A percentile compares a stretch with the other conserved stretches of the same genome.
Conservation (phyloP, 495 filamentous ascomycete genomes). For the Rhypophila decipiens region DNA sequence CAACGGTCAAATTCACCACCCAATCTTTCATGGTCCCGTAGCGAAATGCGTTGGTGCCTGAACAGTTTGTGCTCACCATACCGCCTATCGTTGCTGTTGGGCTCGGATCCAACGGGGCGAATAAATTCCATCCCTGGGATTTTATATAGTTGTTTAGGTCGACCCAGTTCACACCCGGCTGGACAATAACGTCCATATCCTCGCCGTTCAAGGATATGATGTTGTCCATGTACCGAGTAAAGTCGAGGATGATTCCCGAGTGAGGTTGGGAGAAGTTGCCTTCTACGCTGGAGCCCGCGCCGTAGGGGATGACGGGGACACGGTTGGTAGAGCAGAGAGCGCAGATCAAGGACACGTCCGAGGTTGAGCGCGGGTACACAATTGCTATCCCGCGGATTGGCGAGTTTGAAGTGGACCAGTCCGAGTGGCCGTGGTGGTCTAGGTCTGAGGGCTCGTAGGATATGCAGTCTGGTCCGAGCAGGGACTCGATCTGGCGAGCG, state of each 20-base stretch:
- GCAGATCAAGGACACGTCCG: constrained; percentile 72
- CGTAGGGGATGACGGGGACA: constrained; percentile 82
- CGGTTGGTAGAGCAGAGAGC: constrained; percentile 68
- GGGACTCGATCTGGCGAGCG: constrained; percentile 50
- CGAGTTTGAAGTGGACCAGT: constrained; percentile 80
- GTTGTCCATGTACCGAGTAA: constrained; percentile 73
- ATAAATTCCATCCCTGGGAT: constrained; percentile 63
- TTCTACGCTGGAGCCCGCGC: constrained; percentile 78
- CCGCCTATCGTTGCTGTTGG: constrained; percentile 57
- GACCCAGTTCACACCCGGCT: constrained; percentile 82
- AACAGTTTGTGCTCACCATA: constrained; percentile 74
- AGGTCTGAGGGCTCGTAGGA: constrained; percentile 75
- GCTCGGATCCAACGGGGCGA: constrained; percentile 77
- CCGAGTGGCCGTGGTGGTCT: constrained; percentile 71
- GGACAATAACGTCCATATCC: constrained; percentile 87
- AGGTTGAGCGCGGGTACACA: constrained; percentile 63
- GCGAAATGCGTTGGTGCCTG: constrained; percentile 69
- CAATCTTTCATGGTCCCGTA: constrained; percentile 85
- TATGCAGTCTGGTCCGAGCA: constrained; percentile 56
- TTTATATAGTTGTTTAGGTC: constrained; percentile 70
- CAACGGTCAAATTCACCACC: constrained; percentile 72
- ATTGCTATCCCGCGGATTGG: constrained; percentile 65
- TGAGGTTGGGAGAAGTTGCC: constrained; percentile 78
- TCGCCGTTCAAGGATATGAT: constrained; percentile 68
- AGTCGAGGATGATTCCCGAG: constrained; percentile 79